Evolutionary conservation across 2,329 filamentous ascomycete genomes (phyloP), one percentile per base, ranked within the genome.

Genomic region (Penicillium griseofulvum): DNA sequence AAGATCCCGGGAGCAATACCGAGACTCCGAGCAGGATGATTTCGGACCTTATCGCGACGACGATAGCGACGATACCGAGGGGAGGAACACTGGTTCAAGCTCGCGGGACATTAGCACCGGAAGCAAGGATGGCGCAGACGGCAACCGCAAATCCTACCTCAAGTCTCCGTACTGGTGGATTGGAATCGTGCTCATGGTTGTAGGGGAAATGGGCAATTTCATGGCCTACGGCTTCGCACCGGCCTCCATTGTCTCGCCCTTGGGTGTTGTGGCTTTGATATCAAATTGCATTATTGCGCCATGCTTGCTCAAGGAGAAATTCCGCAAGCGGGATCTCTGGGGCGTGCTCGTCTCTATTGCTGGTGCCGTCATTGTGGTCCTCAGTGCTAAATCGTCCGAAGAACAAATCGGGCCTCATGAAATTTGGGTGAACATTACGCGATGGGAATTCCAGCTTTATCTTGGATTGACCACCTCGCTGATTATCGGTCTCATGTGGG

Each of bases 221-320:
- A 78, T 99, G 60, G 94, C 94, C 0, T 99, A 99, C 69, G 94
- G 94, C 24, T 99, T 99, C 71, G 94, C 94, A 29, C 94, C 94
- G 4, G 94, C 94, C 8, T 97, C 94, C 14, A 97, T 99, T 66
- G 94, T 99, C 39, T 97, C 92, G 33, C 94, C 94, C 0, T 80
- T 99, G 6, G 94, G 94, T 10, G 94, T 99, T n/a, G 94, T 99
- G 12, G 94, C 94, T 2, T 80, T 99, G 59, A 87, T 99, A 43
- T 96, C 92, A 42, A 99, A 99, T 75, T 99, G 94, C 74, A 84
- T 99, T 57, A 96, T 99, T 70, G 94, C 94, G 2, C 94, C 94
- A 0, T 86, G 94, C 59, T 87, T 99, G 80, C 87, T 99, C 62
- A 92, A 96, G 69, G 94, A 99, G 76, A 82, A 81, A 48, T 97